These are phyloP conservation scores for Margaritispora aquatica DNA, from an alignment of 495 filamentous ascomycete species.

Conservation along the genomic window DNA sequence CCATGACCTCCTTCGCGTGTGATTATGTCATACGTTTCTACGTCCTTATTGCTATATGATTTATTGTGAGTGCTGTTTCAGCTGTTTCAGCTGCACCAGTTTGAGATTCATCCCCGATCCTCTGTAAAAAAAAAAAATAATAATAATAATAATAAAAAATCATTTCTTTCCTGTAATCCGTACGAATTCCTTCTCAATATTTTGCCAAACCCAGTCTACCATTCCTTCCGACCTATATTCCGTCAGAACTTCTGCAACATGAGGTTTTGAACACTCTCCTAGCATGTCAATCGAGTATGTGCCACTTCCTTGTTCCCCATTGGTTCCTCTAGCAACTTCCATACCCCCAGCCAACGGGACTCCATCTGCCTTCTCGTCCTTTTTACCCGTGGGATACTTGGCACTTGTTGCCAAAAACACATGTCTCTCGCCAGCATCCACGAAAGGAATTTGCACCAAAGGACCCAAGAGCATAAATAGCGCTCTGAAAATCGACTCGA, in stretches of 20 bases:
- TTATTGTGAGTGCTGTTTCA: too few species aligned
- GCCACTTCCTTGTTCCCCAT: slow-evolving; percentile 43
- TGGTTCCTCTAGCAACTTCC: slow-evolving; percentile 31
- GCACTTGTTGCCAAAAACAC: slow-evolving; percentile 47
- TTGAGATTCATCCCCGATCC: too few species aligned
- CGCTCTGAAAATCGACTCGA: slow-evolving; percentile 2
- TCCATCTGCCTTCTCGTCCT: slow-evolving; percentile 13
- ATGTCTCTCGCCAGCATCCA: slow-evolving; percentile 50
- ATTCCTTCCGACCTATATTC: slow-evolving; percentile 35
- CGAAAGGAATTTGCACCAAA: slow-evolving; percentile 17
- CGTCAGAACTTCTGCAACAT: slow-evolving; percentile 32
- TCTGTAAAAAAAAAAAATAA: too few species aligned
- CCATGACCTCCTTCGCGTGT: too few species aligned
- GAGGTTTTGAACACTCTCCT: slow-evolving; percentile 30
- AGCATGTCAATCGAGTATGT: slow-evolving; percentile 45
- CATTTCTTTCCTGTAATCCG: too few species aligned
- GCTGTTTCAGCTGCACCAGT: too few species aligned
- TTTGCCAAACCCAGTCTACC: slow-evolving; percentile 39
- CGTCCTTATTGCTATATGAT: too few species aligned
- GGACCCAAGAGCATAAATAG: slow-evolving; percentile 17
- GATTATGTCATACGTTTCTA: too few species aligned
- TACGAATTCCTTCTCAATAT: slow-evolving; percentile 42
- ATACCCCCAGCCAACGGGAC: slow-evolving; percentile 28
- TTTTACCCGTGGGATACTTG: slow-evolving; percentile 25
- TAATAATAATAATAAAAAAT: too few species aligned